Evolutionary conservation across 2,329 filamentous ascomycete genomes (phyloP).

Genomic region (Ophiostoma ulmi): DNA sequence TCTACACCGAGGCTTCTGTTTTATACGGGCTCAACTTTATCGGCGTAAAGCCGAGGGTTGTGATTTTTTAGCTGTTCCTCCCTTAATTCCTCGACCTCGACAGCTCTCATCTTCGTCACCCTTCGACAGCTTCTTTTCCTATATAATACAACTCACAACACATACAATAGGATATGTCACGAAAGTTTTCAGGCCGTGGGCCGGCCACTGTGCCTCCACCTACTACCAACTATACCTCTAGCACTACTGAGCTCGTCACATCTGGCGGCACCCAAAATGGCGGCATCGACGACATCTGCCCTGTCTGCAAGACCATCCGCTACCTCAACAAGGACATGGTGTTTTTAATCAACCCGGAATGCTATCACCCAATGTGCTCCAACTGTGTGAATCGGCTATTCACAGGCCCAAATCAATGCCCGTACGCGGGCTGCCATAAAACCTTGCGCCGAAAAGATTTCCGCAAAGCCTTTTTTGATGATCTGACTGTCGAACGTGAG

Average conservation of each 20-base stretch:
- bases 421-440: constrained; percentile 79
- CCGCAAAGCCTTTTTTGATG: constrained; percentile 81
- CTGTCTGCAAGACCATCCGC: constrained; percentile 92
- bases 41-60: neutral
- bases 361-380: constrained; percentile 98
- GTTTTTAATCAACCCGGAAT: constrained; percentile 96
- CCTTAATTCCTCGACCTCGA: neutral
- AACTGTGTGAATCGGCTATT: constrained; percentile 94
- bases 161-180: constrained; percentile 13
- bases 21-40: neutral
- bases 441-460: constrained; percentile 83
- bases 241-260: neutral
- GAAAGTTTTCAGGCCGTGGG: constrained; percentile 4
- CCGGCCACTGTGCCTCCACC: neutral
- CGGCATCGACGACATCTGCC: constrained; percentile 65
- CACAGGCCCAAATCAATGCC: constrained; percentile 86
- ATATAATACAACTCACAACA: neutral
- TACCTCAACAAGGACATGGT: constrained; percentile 93
- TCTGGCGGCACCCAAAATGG: constrained; percentile 24
- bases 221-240: neutral
- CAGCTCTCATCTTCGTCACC: neutral
- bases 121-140: neutral
- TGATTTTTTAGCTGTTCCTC: neutral
- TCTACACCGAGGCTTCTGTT: neutral
- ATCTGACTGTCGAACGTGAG: constrained; percentile 83